A percentile compares a stretch with the other conserved stretches of the same genome.
These are phyloP conservation scores for Euphrasia confusa DNA, from an alignment of 257 asterid genomes.

Conservation along the genomic window DNA sequence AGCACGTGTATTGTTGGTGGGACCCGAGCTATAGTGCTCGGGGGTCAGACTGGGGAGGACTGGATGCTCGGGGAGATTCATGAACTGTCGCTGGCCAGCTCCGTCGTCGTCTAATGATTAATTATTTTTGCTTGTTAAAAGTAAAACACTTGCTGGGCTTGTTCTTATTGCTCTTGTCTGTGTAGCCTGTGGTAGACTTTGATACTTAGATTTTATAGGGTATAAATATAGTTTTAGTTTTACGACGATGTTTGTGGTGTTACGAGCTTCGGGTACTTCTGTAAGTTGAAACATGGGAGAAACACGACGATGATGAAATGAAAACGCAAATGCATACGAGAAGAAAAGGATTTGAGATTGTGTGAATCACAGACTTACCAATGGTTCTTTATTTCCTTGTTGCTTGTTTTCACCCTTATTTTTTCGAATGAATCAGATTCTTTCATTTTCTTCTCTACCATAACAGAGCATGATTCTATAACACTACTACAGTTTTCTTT, in stretches of 20 bases:
- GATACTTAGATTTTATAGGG: conserved; percentile 27
- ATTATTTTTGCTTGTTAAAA: neutral
- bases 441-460: too few relatives aligned
- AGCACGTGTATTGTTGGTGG: conserved; percentile 48
- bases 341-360: conserved; percentile 8
- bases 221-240: conserved; percentile 24
- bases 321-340: neutral
- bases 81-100: conserved; percentile 44
- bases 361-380: conserved; percentile 19
- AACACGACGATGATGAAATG: conserved; percentile 17
- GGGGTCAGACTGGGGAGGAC: conserved; percentile 51
- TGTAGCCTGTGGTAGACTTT: conserved; percentile 24
- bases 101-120: conserved; percentile 26
- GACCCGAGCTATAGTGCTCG: conserved; percentile 41
- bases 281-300: conserved; percentile 27
- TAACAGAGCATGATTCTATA: too few relatives aligned
- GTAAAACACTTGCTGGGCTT: conserved; percentile 21
- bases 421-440: too few relatives aligned
- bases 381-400: neutral
- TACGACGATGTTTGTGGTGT: conserved; percentile 18
- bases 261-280: conserved; percentile 25
- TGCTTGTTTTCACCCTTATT: too few relatives aligned
- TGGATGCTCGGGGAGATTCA: conserved; percentile 48
- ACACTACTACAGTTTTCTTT: too few relatives aligned
- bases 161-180: conserved; percentile 20